These are phyloP conservation scores for Pythium folliculosum DNA, from an alignment of 352 stramenopile species.

Conservation along the genomic window DNA sequence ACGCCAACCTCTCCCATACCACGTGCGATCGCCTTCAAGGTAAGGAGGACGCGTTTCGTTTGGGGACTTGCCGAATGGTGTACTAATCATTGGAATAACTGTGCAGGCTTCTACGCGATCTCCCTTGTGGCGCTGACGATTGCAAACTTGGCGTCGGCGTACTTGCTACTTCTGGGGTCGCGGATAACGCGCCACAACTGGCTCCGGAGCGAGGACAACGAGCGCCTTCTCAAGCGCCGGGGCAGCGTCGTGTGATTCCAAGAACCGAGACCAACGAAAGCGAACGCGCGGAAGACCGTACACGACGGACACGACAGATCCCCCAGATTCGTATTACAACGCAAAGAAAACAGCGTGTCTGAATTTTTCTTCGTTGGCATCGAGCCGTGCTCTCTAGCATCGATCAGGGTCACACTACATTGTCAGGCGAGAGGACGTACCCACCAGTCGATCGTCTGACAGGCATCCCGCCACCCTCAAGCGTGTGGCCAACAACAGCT, in stretches of 20 bases:
- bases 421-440: too few relatives aligned
- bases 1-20: constrained; percentile 48
- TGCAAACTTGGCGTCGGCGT: constrained; percentile 39
- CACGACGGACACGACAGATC: too few relatives aligned
- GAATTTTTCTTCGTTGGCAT: too few relatives aligned
- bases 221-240: constrained; percentile 37
- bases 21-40: constrained; percentile 45
- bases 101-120: constrained; percentile 41
- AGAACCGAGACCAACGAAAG: not conserved
- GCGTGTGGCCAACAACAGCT: too few relatives aligned
- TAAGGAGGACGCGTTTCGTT: not conserved
- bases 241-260: constrained; percentile 15
- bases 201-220: constrained; percentile 30
- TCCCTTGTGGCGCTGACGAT: constrained; percentile 46
- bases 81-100: not conserved
- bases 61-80: too few relatives aligned
- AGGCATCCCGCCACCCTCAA: too few relatives aligned
- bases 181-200: constrained; percentile 50
- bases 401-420: too few relatives aligned
- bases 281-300: too few relatives aligned
- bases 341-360: too few relatives aligned
- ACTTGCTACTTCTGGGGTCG: constrained; percentile 46
- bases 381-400: too few relatives aligned
- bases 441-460: too few relatives aligned
- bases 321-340: too few relatives aligned